These are phyloP conservation scores for Camellia japonica DNA, from an alignment of 148 eudicot genomes.

Conservation along the genomic window DNA sequence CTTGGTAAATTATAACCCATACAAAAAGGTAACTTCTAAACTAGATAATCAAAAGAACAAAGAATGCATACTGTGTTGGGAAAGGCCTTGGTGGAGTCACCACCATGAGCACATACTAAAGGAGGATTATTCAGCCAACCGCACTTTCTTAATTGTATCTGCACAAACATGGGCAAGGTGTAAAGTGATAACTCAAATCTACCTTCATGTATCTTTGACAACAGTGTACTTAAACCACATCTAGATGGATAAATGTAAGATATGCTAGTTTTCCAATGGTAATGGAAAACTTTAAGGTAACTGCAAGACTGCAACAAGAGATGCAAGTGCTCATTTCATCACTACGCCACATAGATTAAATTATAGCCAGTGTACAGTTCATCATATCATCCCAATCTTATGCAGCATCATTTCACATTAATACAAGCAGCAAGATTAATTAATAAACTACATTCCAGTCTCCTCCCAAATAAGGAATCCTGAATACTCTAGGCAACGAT, in stretches of 20 bases:
- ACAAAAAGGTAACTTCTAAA: neutral
- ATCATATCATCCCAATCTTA: neutral
- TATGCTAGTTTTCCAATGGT: neutral
- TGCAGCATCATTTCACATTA: neutral
- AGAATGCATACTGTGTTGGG: slow-evolving; percentile 74
- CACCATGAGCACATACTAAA: slow-evolving; percentile 98
- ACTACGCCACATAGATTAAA: neutral
- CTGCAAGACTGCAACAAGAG: neutral
- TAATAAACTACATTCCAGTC: neutral
- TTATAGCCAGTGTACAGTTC: too few species aligned
- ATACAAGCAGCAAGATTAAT: neutral
- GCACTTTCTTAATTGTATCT: slow-evolving; percentile 71
- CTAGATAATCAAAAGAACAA: slow-evolving; percentile 6
- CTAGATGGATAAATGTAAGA: neutral
- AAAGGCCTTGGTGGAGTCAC: slow-evolving; percentile 79
- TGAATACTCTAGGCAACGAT: neutral
- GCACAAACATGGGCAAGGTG: slow-evolving; percentile 28
- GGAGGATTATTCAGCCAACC: slow-evolving; percentile 83
- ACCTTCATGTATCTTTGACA: neutral
- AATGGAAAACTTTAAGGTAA: neutral
- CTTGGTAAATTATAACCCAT: neutral
- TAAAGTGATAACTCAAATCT: slow-evolving; percentile 7
- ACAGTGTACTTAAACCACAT: neutral
- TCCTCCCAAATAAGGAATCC: slow-evolving; percentile 3
- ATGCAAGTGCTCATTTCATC: neutral